These are phyloP conservation scores for Barnettozyma hawaiiensis DNA, from an alignment of 1,139 yeast species.

Conservation along the genomic window DNA sequence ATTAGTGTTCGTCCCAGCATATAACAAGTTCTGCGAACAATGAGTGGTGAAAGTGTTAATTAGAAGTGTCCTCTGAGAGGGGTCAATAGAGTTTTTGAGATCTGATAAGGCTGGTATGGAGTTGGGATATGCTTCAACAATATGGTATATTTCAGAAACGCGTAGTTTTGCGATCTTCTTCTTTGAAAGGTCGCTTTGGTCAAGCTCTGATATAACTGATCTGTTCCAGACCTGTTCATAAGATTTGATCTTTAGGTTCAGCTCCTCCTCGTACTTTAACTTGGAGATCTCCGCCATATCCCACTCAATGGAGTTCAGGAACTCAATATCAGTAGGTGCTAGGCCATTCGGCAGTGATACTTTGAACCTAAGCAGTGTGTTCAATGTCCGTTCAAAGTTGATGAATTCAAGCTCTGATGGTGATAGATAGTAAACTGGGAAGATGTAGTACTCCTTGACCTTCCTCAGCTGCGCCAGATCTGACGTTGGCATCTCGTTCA, in stretches of 20 bases:
- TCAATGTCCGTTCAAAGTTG: slow-evolving; percentile 17
- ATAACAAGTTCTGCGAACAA: slow-evolving; percentile 52
- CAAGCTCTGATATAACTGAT: slow-evolving; percentile 16
- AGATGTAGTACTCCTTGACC: slow-evolving; percentile 19
- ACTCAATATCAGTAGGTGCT: slow-evolving; percentile 10
- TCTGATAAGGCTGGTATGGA: slow-evolving; percentile 61
- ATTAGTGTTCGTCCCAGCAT: slow-evolving; percentile 78
- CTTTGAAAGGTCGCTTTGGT: slow-evolving; percentile 30
- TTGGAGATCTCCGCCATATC: slow-evolving; percentile 14
- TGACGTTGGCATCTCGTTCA: slow-evolving; percentile 2
- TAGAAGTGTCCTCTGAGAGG: slow-evolving; percentile 24
- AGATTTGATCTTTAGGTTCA: slow-evolving; percentile 5
- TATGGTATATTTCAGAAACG: slow-evolving; percentile 57
- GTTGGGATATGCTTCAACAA: slow-evolving; percentile 54
- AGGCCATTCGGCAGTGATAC: slow-evolving; percentile 1
- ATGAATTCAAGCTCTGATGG: slow-evolving; percentile 13
- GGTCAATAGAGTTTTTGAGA: slow-evolving; percentile 43
- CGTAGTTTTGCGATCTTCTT: slow-evolving; percentile 47
- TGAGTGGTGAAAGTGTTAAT: slow-evolving; percentile 45
- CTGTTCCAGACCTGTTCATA: slow-evolving; percentile 18
- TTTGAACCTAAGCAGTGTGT: slow-evolving; percentile 17
- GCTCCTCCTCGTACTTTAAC: slow-evolving; percentile 11
- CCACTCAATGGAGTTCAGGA: slow-evolving; percentile 16
- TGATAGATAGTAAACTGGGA: slow-evolving; percentile 18
- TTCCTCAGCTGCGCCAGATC: slow-evolving; percentile 9